phyloP scores from a whole-genome alignment of 1,284 basidiomycete genomes.

The Singerocomus rubriflavus region DNA sequence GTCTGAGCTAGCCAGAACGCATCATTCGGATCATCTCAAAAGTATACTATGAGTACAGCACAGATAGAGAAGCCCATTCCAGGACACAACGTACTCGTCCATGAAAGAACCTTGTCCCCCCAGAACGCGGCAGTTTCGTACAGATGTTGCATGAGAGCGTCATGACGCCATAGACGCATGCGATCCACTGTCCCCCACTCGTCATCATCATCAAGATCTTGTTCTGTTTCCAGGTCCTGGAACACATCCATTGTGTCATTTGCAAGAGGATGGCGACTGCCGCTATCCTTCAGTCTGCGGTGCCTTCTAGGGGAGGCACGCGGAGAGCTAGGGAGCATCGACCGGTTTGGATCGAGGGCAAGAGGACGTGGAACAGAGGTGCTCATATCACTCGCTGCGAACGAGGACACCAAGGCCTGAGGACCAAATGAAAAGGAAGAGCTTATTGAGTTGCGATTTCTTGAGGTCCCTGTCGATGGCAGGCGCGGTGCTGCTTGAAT shows the following conservation, averaged over 20 bases:
- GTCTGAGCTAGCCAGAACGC: constrained; percentile 99
- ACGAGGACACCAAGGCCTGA: constrained; percentile 65
- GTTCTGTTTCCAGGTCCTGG: constrained; percentile 58
- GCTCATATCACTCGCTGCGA: constrained; percentile 57
- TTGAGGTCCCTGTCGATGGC: constrained; percentile 30
- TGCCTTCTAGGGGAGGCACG: constrained; percentile 58
- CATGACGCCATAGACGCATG: constrained; percentile 96
- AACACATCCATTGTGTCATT: constrained; percentile 76
- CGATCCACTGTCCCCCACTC: constrained; percentile 88
- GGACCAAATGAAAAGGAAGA: constrained; percentile 83
- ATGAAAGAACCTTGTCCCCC: constrained; percentile 94
- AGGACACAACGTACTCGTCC: constrained; percentile 76
- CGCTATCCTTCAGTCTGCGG: constrained; percentile 47
- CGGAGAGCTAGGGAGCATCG: constrained; percentile 66
- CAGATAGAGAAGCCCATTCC: not conserved
- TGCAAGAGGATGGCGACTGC: constrained; percentile 64
- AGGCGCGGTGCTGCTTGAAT: constrained; percentile 28
- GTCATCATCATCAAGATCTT: constrained; percentile 50
- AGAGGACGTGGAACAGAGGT: constrained; percentile 51
- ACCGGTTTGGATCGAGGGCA: constrained; percentile 73
- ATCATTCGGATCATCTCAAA: constrained; percentile 86
- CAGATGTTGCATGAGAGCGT: constrained; percentile 96
- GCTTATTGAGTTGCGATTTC: constrained; percentile 60
- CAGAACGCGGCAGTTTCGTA: constrained; percentile 98
- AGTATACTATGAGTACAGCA: constrained; percentile 14